Evolutionary conservation across 371 early-diverging fungal genomes (phyloP).

Genomic region (Mucor piriformis): DNA sequence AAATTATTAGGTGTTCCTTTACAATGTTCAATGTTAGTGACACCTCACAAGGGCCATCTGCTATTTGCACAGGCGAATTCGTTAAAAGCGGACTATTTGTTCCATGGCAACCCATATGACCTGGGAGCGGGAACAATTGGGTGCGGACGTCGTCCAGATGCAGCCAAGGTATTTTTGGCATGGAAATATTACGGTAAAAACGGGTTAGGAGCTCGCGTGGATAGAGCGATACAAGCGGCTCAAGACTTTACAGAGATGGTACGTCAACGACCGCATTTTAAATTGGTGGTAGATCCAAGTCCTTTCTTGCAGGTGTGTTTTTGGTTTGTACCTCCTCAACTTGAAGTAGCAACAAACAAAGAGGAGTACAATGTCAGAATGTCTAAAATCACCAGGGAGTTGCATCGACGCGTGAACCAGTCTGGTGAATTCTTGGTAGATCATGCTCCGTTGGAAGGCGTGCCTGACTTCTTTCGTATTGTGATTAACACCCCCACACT

Average conservation of each 20-base stretch:
- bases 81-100: conserved; percentile 74
- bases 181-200: conserved; percentile 79
- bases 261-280: conserved; percentile 23
- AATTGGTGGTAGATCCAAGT: conserved; percentile 40
- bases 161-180: conserved; percentile 79
- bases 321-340: conserved; percentile 61
- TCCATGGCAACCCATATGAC: conserved; percentile 74
- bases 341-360: conserved; percentile 21
- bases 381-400: conserved; percentile 49
- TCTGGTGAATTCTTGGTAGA: conserved; percentile 67
- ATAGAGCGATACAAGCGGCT: conserved; percentile 51
- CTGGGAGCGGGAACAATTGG: conserved; percentile 84
- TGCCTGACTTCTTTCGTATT: conserved; percentile 74
- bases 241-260: conserved; percentile 43
- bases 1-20: conserved; percentile 85
- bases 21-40: conserved; percentile 81
- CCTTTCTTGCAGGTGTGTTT: conserved; percentile 68
- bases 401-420: conserved; percentile 57
- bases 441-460: conserved; percentile 52
- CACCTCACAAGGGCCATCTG: conserved; percentile 52
- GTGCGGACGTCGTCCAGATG: conserved; percentile 86
- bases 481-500: conserved; percentile 75
- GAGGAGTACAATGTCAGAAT: no score
- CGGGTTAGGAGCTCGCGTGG: conserved; percentile 56
- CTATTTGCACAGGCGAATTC: conserved; percentile 63